Base-by-base conservation (phyloP, 1,139 yeast species). In the Candida neerlandica region DNA sequence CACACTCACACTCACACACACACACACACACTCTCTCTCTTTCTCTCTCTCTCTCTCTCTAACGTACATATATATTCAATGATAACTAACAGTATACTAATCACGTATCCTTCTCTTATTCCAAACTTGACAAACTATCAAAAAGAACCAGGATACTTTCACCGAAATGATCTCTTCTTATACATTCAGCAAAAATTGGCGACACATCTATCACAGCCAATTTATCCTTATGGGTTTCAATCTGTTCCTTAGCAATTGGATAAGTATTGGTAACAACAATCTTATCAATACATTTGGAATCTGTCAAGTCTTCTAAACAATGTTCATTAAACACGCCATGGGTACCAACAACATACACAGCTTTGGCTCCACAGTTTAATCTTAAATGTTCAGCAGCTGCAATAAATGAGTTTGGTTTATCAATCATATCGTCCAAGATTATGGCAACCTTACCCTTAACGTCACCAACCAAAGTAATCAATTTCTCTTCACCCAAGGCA, bases 331-430 rank as follows among this genome's bases (percentile, higher is more conserved):
- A 92, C 37, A 91, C 82, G 56, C 98, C 99, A 63, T 95, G 99
- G 3, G 98, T 92, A 11, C 97, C 99, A 51, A 92, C 85, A 23
- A 94, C 85, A 60, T 89, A 90, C 35, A 95, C 97, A 46, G 84
- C 80, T 60, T 85, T 86, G 52, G 99, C 99, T 51, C 98, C 98
- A 73, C 99, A 92, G 69, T 91, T 91, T 69, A 89, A 77, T 59
- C 95, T 82, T 66, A 96, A 84, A 71, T 94, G 99, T 70, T 95
- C 98, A 26, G 99, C 99, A 43, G 99, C 99, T 39, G 97, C 94
- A 58, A 95, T 87, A 65, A 91, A 92, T 12, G 96, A 85, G 55
- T 86, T 86, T 43, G 97, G 97, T 65, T 95, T 89, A 64, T 94
- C 99, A 59, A 95, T 86, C 95, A 94, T 89, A 66, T 95, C 99